These are phyloP conservation scores for Neurospora sp. DNA, from an alignment of 495 filamentous ascomycete species.

Conservation along the genomic window DNA sequence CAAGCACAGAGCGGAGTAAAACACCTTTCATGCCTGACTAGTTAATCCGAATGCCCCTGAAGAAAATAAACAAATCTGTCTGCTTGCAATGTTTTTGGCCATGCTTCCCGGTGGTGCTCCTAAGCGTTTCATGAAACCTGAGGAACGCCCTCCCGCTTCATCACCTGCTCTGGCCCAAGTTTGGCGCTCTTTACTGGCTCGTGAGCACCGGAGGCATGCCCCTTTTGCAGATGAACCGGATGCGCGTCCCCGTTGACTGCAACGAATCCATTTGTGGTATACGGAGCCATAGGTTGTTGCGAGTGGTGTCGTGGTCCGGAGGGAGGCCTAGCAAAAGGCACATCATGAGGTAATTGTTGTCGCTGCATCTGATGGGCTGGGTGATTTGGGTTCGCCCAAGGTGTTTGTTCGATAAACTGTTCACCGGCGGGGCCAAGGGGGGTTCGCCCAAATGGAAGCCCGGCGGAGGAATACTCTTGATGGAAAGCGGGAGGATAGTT, in stretches of 20 bases:
- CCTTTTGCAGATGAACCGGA: conserved; percentile 14
- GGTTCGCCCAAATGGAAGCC: conserved; percentile 27
- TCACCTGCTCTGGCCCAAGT: conserved; percentile 8
- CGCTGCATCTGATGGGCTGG: conserved; percentile 52
- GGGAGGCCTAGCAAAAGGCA: conserved; percentile 15
- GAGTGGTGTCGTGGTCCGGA: conserved; percentile 22
- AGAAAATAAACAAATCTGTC: not conserved
- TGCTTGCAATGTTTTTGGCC: not conserved
- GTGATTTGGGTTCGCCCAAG: conserved; percentile 84
- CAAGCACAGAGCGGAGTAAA: not conserved
- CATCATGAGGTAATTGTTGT: conserved; percentile 26
- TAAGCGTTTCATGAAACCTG: conserved; percentile 14
- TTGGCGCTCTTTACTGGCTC: conserved; percentile 15
- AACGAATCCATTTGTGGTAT: conserved; percentile 15
- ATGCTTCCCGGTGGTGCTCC: not conserved
- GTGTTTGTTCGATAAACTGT: conserved; percentile 70
- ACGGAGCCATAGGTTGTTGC: conserved; percentile 20
- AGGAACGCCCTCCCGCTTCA: conserved; percentile 18
- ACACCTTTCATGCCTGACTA: not conserved
- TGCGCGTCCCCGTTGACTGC: conserved; percentile 18
- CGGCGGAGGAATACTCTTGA: conserved; percentile 16
- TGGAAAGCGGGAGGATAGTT: conserved; percentile 14
- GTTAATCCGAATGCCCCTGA: not conserved
- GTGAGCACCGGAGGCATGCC: conserved; percentile 7
- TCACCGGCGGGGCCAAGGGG: conserved; percentile 59